These are phyloP conservation scores for Sclerotinia borealis DNA, from an alignment of 2,329 filamentous ascomycete genomes.

Conservation along the genomic window DNA sequence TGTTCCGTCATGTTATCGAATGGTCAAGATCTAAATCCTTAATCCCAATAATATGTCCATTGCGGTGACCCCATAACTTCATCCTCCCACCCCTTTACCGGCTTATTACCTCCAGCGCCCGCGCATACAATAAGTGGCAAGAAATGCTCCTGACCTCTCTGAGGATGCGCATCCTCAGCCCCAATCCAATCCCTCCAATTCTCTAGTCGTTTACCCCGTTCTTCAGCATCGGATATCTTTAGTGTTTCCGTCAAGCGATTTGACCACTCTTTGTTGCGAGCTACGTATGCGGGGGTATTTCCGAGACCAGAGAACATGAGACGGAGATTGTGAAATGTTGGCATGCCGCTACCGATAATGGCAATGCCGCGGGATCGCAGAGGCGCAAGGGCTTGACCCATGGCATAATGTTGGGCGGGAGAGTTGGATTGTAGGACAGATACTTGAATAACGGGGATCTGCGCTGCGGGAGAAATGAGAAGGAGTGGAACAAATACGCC, in stretches of 20 bases:
- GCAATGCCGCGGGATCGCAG: slow-evolving; percentile 62
- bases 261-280: slow-evolving; percentile 49
- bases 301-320: slow-evolving; percentile 41
- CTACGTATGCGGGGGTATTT: slow-evolving; percentile 53
- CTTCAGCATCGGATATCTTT: slow-evolving; percentile 32
- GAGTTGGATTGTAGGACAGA: slow-evolving; percentile 56
- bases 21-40: background rate
- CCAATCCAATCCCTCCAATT: slow-evolving; percentile 44
- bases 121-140: slow-evolving; percentile 53
- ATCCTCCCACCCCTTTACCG: slow-evolving; percentile 31
- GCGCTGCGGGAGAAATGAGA: slow-evolving; percentile 23
- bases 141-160: slow-evolving; percentile 49
- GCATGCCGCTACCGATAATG: slow-evolving; percentile 67
- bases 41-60: slow-evolving; percentile 24
- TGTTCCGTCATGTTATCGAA: background rate
- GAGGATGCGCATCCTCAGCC: slow-evolving; percentile 57
- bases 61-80: slow-evolving; percentile 17
- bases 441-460: slow-evolving; percentile 65
- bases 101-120: slow-evolving; percentile 46
- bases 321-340: slow-evolving; percentile 61
- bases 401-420: slow-evolving; percentile 57
- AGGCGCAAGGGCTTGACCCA: slow-evolving; percentile 60
- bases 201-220: slow-evolving; percentile 39
- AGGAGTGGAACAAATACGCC: slow-evolving; percentile 53
- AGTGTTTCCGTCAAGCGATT: slow-evolving; percentile 33